Base-by-base conservation (phyloP, 768 basidiomycete species). In the Lactifluus piperatus region DNA sequence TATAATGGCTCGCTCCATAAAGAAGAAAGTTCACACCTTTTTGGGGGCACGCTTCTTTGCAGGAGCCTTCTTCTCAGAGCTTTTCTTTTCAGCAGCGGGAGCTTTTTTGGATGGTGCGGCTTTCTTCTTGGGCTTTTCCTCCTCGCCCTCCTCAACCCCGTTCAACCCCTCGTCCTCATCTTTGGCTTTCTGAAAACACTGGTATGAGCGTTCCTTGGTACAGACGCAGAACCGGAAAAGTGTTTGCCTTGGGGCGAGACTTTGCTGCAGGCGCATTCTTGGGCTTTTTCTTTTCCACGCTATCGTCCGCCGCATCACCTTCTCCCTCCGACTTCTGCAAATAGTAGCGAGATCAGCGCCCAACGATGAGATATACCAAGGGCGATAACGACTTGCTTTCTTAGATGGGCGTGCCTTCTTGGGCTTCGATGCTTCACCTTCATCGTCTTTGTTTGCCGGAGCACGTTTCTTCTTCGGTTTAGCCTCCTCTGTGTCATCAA, bases 201-300 rank as follows among this genome's bases (percentile, higher is more conserved):
- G 13, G 14, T 47, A 46, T 61, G 43, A 56, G 44, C 29, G 32
- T 36, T 36, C 30, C 8, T 29, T 30, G 10, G 29, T 7, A 10
- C 44, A 48, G 32, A 36, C 16, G 30, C 14, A 20, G 32, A 39
- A n/a, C 18, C 2, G 18, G 29, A 10, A 16, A 20, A 34, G 48
- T 5, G 14, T 20, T 27, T 47, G 14, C 57, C 61, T 62, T 58
- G 11, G 58, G 5, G 10, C 62, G 62, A 45, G 62, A 36, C 44
- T 51, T 63, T n/a, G 70, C 72, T 11, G 77, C 74, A 57, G 77
- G 75, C 60, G 78, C 79, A 73, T 80, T 81, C 70, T 79, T 79
- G 11, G 82, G 79, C 56, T 81, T 79, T 53, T 78, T 79, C 54
- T 80, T 79, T 52, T 77, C 79, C 10, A 26, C 58, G 22, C 77